Percentiles rank a stretch among this genome's conserved stretches.
These are phyloP conservation scores for Schizonepeta tenuifolia DNA, from an alignment of 257 asterid genomes.

Conservation along the genomic window DNA sequence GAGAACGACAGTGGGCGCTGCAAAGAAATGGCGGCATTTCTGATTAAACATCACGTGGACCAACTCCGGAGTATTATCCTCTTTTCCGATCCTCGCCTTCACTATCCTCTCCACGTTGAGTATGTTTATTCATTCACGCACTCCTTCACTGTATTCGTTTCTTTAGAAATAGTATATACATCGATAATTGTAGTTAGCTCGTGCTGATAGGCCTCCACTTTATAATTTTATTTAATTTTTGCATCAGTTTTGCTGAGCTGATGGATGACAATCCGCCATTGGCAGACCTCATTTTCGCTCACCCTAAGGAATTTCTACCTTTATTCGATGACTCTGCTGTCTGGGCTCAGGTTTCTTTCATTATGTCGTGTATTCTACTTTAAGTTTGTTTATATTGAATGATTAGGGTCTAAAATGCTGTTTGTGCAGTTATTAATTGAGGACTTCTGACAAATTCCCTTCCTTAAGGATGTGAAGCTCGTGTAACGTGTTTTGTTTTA, in stretches of 20 bases:
- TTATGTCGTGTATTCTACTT: slow-evolving; percentile 10
- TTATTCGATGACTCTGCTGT: slow-evolving; percentile 76
- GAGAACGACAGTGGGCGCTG: slow-evolving; percentile 41
- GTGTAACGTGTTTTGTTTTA: slow-evolving; percentile 26
- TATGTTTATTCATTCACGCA: slow-evolving; percentile 42
- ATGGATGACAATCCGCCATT: slow-evolving; percentile 76
- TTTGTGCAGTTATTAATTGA: slow-evolving; percentile 1
- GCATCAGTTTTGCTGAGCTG: slow-evolving; percentile 75
- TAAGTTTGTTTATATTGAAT: not conserved
- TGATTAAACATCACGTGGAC: slow-evolving; percentile 56
- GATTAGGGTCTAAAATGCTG: slow-evolving; percentile 1
- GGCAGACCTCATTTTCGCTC: slow-evolving; percentile 74
- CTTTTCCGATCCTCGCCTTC: slow-evolving; percentile 81
- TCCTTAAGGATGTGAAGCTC: slow-evolving; percentile 6
- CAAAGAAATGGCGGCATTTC: slow-evolving; percentile 74
- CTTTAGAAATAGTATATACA: not conserved
- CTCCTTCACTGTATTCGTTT: not conserved
- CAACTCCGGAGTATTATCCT: slow-evolving; percentile 65
- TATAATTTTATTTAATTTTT: not conserved
- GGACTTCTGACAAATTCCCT: not conserved
- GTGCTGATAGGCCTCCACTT: not conserved
- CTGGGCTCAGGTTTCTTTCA: slow-evolving; percentile 79
- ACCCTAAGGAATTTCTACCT: slow-evolving; percentile 67
- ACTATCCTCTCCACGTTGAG: slow-evolving; percentile 81
- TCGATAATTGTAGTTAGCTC: not conserved